Percentiles rank a stretch among this genome's conserved stretches.
Conservation (phyloP, 2,329 filamentous ascomycete species). For the Myotisia sp. region DNA sequence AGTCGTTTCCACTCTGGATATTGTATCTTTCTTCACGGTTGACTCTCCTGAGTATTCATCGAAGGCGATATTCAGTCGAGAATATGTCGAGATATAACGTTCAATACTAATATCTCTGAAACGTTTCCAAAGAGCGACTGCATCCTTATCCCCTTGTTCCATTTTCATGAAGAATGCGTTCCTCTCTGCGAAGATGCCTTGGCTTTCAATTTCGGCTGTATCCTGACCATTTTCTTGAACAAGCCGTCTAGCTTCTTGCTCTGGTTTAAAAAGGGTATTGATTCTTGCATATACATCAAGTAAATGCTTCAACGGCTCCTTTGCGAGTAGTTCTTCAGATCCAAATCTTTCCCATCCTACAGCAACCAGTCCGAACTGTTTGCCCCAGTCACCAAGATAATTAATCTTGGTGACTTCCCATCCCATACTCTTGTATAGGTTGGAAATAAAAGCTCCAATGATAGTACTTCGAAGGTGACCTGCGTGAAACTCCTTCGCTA, state of each 20-base stretch:
- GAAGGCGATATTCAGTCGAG: slow-evolving; percentile 55
- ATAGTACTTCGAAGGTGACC: slow-evolving; percentile 64
- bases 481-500: slow-evolving; percentile 68
- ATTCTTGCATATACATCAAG: slow-evolving; percentile 73
- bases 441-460: slow-evolving; percentile 58
- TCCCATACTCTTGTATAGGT: slow-evolving; percentile 52
- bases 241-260: slow-evolving; percentile 51
- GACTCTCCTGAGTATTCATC: slow-evolving; percentile 62
- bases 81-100: slow-evolving; percentile 54
- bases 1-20: slow-evolving; percentile 48
- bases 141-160: slow-evolving; percentile 50
- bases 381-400: slow-evolving; percentile 65
- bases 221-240: slow-evolving; percentile 31
- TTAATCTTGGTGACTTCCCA: slow-evolving; percentile 61
- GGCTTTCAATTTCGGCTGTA: slow-evolving; percentile 30
- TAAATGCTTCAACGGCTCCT: slow-evolving; percentile 67
- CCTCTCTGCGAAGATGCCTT: slow-evolving; percentile 33
- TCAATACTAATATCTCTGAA: slow-evolving; percentile 55
- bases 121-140: slow-evolving; percentile 48
- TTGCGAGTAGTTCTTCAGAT: slow-evolving; percentile 53
- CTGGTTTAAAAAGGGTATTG: slow-evolving; percentile 45
- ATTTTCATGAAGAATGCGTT: slow-evolving; percentile 51
- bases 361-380: slow-evolving; percentile 45
- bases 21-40: slow-evolving; percentile 52
- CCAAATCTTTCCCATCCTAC: slow-evolving; percentile 64